Evolutionary conservation across 2,329 filamentous ascomycete genomes (phyloP).

Genomic region (Seiridium unicorne): DNA sequence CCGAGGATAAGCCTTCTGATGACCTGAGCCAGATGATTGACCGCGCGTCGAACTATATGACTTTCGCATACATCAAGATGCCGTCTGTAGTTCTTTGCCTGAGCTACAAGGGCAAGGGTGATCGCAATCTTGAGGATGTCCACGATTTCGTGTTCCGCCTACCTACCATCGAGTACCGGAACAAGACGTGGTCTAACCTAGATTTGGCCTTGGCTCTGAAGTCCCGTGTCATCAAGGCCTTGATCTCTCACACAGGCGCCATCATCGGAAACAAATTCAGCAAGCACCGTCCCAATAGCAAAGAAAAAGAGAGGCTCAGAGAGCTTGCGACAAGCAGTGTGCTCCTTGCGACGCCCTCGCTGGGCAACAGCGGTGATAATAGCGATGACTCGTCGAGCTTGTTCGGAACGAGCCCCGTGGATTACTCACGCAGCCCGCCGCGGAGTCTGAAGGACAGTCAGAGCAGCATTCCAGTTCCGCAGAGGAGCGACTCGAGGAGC

Average conservation of each 20-base stretch:
- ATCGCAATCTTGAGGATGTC: slow-evolving; percentile 93
- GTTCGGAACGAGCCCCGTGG: slow-evolving; percentile 51
- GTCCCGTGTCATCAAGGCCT: slow-evolving; percentile 87
- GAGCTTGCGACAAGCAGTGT: slow-evolving; percentile 81
- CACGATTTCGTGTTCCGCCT: slow-evolving; percentile 97
- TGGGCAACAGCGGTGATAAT: slow-evolving; percentile 43
- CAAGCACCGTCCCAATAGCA: slow-evolving; percentile 77
- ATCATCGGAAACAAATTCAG: slow-evolving; percentile 98
- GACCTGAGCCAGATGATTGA: slow-evolving; percentile 96
- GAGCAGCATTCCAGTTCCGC: slow-evolving; percentile 42
- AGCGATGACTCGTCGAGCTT: slow-evolving; percentile 58
- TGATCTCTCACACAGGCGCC: slow-evolving; percentile 92
- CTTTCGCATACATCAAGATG: slow-evolving; percentile 90
- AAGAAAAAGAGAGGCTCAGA: slow-evolving; percentile 75
- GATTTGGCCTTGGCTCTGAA: slow-evolving; percentile 91
- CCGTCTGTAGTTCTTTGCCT: slow-evolving; percentile 93
- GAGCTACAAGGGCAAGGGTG: slow-evolving; percentile 93
- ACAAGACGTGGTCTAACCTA: slow-evolving; percentile 99
- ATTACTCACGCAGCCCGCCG: slow-evolving; percentile 59
- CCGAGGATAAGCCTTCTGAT: slow-evolving; percentile 69
- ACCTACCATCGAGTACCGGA: slow-evolving; percentile 91
- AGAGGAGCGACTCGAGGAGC: slow-evolving; percentile 46
- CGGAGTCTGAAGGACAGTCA: slow-evolving; percentile 49
- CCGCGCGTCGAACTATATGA: slow-evolving; percentile 96
- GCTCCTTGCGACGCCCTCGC: slow-evolving; percentile 48